Evolutionary conservation across 495 filamentous ascomycete species (phyloP).

Genomic region (Penicillium turbatum): DNA sequence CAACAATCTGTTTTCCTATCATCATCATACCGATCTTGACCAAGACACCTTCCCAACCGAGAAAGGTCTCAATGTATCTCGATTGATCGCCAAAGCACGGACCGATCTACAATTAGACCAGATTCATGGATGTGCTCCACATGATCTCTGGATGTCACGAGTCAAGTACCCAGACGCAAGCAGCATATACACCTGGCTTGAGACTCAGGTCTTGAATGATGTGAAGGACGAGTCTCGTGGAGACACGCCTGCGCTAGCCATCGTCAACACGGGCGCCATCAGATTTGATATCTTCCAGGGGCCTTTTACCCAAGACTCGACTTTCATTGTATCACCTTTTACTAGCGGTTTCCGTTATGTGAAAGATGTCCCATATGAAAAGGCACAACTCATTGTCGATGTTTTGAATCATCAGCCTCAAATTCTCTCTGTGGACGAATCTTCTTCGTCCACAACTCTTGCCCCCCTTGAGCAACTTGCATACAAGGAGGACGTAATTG

Average conservation of each 20-base stretch:
- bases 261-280: constrained; percentile 85
- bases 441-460: constrained; percentile 21
- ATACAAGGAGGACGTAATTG: constrained; percentile 9
- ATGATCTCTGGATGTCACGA: constrained; percentile 74
- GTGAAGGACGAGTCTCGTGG: constrained; percentile 47
- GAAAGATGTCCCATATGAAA: constrained; percentile 69
- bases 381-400: constrained; percentile 64
- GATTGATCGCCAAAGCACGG: constrained; percentile 65
- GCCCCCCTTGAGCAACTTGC: constrained; percentile 39
- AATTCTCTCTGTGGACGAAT: constrained; percentile 38
- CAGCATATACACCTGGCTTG: constrained; percentile 80
- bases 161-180: constrained; percentile 61
- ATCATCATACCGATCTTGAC: constrained; percentile 75
- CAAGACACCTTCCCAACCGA: constrained; percentile 69
- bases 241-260: constrained; percentile 58
- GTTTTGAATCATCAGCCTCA: constrained; percentile 69
- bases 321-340: constrained; percentile 85
- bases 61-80: constrained; percentile 67
- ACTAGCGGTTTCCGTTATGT: constrained; percentile 74
- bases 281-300: constrained; percentile 96
- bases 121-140: constrained; percentile 76
- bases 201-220: constrained; percentile 65
- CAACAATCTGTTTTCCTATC: constrained; percentile 82
- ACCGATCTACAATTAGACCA: constrained; percentile 66
- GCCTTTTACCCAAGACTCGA: constrained; percentile 78